These are phyloP conservation scores for Trypanosoma boissoni DNA, from an alignment of 208 protist genomes.

Conservation along the genomic window DNA sequence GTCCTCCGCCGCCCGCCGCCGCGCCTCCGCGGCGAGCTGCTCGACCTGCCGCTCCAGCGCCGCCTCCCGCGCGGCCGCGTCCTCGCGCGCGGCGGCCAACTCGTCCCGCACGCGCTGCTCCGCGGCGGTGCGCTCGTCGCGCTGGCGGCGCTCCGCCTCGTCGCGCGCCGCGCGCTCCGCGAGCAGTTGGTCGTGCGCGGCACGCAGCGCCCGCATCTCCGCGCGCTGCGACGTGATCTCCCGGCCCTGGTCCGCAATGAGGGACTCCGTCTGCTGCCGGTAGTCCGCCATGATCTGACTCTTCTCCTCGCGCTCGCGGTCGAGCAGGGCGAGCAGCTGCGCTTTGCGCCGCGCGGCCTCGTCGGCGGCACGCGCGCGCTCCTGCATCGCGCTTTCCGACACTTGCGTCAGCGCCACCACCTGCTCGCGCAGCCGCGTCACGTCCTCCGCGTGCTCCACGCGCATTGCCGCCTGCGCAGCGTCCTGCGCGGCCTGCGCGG, in stretches of 20 bases:
- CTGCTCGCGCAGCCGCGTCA: conserved; percentile 75
- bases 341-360: conserved; percentile 63
- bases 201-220: conserved; percentile 46
- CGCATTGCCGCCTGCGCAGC: conserved; percentile 40
- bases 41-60: conserved; percentile 30
- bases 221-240: conserved; percentile 76
- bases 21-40: conserved; percentile 40
- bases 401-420: conserved; percentile 70
- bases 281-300: conserved; percentile 86
- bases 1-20: conserved; percentile 29
- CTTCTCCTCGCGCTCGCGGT: conserved; percentile 84
- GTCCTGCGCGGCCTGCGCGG: conserved; percentile 38
- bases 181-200: conserved; percentile 36
- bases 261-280: conserved; percentile 80
- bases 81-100: conserved; percentile 28
- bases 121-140: conserved; percentile 30
- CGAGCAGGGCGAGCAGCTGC: conserved; percentile 67
- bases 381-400: conserved; percentile 67
- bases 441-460: conserved; percentile 63
- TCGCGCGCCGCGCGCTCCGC: conserved; percentile 37
- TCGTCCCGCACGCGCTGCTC: conserved; percentile 20
- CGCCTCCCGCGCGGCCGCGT: conserved; percentile 42
- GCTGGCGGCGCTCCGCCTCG: conserved; percentile 33
- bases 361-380: conserved; percentile 55
- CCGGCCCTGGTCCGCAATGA: conserved; percentile 81